A percentile compares a stretch with the other conserved stretches of the same genome.
phyloP scores from a whole-genome alignment of 495 filamentous ascomycete genomes.

The Neurospora sp. region DNA sequence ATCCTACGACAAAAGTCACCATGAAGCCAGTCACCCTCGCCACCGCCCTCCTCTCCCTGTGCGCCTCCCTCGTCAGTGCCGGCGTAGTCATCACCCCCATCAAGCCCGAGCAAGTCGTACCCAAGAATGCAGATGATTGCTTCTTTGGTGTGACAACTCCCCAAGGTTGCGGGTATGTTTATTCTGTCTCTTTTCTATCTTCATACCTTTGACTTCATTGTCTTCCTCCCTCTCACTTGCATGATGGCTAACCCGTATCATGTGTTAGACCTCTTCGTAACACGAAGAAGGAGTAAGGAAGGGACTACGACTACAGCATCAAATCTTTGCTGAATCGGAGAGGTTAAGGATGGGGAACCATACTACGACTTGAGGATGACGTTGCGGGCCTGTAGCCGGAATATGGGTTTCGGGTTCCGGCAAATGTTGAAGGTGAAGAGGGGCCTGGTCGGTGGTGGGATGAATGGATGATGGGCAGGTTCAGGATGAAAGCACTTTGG shows the following conservation, averaged over 20 bases:
- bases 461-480: background rate
- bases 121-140: conserved; percentile 31
- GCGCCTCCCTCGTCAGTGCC: conserved; percentile 34
- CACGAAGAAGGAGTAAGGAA: background rate
- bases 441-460: background rate
- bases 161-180: conserved; percentile 33
- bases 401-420: background rate
- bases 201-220: background rate
- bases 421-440: background rate
- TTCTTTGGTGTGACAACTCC: conserved; percentile 41
- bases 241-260: background rate
- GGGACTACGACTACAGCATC: background rate
- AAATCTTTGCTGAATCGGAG: background rate
- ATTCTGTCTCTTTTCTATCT: conserved; percentile 1
- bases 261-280: background rate
- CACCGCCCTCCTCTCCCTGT: conserved; percentile 24
- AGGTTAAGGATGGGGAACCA: too few species aligned
- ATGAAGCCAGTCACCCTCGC: conserved; percentile 32
- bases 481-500: background rate
- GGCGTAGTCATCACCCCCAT: conserved; percentile 39
- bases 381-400: background rate
- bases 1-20: background rate
- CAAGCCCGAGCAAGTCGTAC: conserved; percentile 32
- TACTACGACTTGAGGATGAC: background rate
- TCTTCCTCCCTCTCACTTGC: background rate